Conservation (phyloP, 371 early-diverging fungal genomes). For the Blastocladiella emersonii region DNA sequence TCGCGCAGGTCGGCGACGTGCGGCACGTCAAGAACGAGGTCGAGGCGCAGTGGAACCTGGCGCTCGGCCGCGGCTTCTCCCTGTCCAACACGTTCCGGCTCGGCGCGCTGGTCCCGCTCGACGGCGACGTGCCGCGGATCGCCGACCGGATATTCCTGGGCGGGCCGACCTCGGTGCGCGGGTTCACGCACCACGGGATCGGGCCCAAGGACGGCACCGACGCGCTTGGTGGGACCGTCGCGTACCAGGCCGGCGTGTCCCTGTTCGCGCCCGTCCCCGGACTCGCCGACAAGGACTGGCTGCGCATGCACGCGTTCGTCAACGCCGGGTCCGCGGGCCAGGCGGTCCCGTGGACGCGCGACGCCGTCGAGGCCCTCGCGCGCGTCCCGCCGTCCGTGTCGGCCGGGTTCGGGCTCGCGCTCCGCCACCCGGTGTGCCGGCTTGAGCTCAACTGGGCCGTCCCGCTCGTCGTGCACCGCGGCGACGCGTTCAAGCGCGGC, state of each 20-base stretch:
- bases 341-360: conserved; percentile 26
- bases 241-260: conserved; percentile 60
- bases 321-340: conserved; percentile 68
- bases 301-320: conserved; percentile 69
- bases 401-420: conserved; percentile 68
- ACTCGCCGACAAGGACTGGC: conserved; percentile 32
- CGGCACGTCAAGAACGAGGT: conserved; percentile 53
- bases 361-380: conserved; percentile 10
- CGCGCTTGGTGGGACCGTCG: conserved; percentile 72
- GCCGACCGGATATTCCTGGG: conserved; percentile 79
- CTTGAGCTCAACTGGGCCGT: conserved; percentile 81
- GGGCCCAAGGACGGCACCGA: conserved; percentile 80
- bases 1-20: conserved; percentile 75
- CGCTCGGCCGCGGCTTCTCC: conserved; percentile 29
- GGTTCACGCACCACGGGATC: conserved; percentile 70
- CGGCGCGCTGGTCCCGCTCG: conserved; percentile 51
- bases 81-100: conserved; percentile 39
- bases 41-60: conserved; percentile 40
- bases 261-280: conserved; percentile 69
- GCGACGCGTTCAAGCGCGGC: conserved; percentile 64
- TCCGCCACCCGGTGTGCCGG: conserved; percentile 66
- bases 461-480: conserved; percentile 53
- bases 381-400: conserved; percentile 43
- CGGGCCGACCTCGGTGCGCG: conserved; percentile 72
- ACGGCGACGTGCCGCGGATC: conserved; percentile 35